Evolutionary conservation across 2,329 filamentous ascomycete species (phyloP).

Genomic region (Endothia cerciana): DNA sequence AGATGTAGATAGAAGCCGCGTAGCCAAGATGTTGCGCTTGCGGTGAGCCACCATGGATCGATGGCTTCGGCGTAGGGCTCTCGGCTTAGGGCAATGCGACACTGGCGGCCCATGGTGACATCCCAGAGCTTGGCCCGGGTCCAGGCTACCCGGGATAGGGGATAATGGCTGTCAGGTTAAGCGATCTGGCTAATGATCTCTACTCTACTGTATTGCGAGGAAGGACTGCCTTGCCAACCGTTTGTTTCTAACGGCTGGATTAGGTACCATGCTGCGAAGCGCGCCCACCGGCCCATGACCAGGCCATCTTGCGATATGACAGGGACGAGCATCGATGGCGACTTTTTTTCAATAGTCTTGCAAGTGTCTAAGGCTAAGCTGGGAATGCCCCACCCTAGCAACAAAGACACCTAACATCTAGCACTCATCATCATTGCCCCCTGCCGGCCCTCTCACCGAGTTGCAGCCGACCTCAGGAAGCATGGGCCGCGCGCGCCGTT

Average conservation of each 20-base stretch:
- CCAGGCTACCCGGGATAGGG: not conserved
- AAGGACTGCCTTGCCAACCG: not conserved
- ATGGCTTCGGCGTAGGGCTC: conserved; percentile 4
- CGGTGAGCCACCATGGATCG: not conserved
- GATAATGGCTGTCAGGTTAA: not conserved
- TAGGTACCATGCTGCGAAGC: not conserved
- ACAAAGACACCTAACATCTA: too few relatives aligned
- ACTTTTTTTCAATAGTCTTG: too few relatives aligned
- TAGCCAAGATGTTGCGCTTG: not conserved
- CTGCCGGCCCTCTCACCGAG: conserved; percentile 1
- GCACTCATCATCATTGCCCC: not conserved
- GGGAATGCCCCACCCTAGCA: too few relatives aligned
- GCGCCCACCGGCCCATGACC: not conserved
- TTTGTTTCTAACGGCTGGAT: not conserved
- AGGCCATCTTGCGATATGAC: not conserved
- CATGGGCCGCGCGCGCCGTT: not conserved
- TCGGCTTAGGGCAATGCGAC: not conserved
- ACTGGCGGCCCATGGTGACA: not conserved
- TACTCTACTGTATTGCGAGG: not conserved
- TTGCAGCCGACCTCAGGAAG: not conserved
- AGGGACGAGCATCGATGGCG: not conserved
- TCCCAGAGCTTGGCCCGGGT: not conserved
- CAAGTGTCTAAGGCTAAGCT: too few relatives aligned
- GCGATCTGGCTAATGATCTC: not conserved
- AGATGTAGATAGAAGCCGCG: conserved; percentile 1